A percentile compares a stretch with the other conserved stretches of the same genome.
Evolutionary conservation across 2,329 filamentous ascomycete genomes (phyloP).

Genomic region (Penicillium sp.): DNA sequence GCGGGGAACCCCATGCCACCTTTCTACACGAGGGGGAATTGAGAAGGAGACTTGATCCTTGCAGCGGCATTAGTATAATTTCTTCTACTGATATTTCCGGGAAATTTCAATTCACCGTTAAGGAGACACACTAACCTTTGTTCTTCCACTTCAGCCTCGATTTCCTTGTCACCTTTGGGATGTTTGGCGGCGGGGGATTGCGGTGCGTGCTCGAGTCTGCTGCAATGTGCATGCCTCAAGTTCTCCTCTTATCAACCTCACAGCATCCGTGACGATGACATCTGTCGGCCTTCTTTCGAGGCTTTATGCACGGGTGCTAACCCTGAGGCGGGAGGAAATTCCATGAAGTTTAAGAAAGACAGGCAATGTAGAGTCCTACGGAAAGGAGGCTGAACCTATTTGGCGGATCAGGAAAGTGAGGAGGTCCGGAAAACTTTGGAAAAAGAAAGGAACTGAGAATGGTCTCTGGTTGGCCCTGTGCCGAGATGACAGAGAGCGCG

Average conservation of each 20-base stretch:
- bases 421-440: background rate
- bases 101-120: conserved; percentile 14
- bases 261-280: conserved; percentile 10
- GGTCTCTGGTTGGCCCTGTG: background rate
- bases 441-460: background rate
- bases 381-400: background rate
- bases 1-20: conserved; percentile 55
- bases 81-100: conserved; percentile 19
- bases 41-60: conserved; percentile 21
- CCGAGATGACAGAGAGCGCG: background rate
- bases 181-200: conserved; percentile 20
- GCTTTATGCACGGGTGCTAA: background rate
- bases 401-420: background rate
- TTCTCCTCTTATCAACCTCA: conserved; percentile 13
- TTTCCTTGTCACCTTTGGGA: conserved; percentile 9
- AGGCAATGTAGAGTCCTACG: background rate
- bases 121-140: background rate
- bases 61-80: conserved; percentile 21
- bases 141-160: conserved; percentile 8
- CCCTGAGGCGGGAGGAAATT: background rate
- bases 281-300: background rate
- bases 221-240: conserved; percentile 19
- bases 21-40: conserved; percentile 31
- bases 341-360: background rate
- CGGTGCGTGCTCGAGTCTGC: conserved; percentile 15